Evolutionary conservation across 2,329 filamentous ascomycete genomes (phyloP).

Genomic region (Colletotrichum gigasporum): DNA sequence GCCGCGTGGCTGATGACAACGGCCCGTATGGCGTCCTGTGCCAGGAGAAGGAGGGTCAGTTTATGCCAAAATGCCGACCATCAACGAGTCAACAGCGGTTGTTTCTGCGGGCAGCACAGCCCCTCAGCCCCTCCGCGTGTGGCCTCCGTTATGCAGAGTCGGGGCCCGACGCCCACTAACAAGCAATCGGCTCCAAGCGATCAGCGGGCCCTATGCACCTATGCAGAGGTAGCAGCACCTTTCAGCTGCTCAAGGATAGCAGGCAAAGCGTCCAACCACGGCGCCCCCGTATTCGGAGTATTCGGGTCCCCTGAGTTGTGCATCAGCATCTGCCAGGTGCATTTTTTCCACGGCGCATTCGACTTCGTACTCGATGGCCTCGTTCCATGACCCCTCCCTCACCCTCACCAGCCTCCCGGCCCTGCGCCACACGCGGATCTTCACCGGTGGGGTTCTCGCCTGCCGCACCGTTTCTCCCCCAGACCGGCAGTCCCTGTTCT

Average conservation of each 20-base stretch:
- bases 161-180: slow-evolving; percentile 13
- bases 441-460: slow-evolving; percentile 19
- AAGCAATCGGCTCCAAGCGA: slow-evolving; percentile 25
- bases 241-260: slow-evolving; percentile 31
- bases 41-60: slow-evolving; percentile 17
- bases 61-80: slow-evolving; percentile 27
- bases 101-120: slow-evolving; percentile 29
- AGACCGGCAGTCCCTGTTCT: slow-evolving; percentile 31
- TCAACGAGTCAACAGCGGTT: slow-evolving; percentile 23
- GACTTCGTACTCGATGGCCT: not conserved
- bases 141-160: slow-evolving; percentile 21
- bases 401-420: slow-evolving; percentile 18
- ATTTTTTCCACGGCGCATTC: not conserved
- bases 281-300: slow-evolving; percentile 16
- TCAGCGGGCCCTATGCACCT: slow-evolving; percentile 30
- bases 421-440: slow-evolving; percentile 32
- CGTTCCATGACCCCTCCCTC: not conserved
- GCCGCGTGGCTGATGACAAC: slow-evolving; percentile 20
- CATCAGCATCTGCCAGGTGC: slow-evolving; percentile 7
- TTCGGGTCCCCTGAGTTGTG: slow-evolving; percentile 13
- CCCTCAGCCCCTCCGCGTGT: slow-evolving; percentile 28
- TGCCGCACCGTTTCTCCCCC: slow-evolving; percentile 8
- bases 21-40: slow-evolving; percentile 10
- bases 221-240: slow-evolving; percentile 24
- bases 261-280: slow-evolving; percentile 19